These are phyloP conservation scores for Phytophthora pseudosyringae DNA, from an alignment of 352 stramenopile genomes.

Conservation along the genomic window DNA sequence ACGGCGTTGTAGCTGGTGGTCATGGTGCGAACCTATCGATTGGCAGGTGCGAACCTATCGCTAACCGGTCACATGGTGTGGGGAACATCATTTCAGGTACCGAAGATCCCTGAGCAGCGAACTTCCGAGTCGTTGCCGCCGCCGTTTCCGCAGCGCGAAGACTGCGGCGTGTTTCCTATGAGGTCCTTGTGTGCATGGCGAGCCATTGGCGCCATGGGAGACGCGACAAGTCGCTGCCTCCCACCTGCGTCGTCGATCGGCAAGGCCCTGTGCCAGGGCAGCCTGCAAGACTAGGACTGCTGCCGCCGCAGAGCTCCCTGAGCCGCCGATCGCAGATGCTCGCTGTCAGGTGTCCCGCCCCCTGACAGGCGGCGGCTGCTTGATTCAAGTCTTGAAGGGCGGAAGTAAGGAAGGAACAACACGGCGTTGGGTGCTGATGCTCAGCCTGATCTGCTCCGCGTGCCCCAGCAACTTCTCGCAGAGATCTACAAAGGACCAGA, in stretches of 20 bases:
- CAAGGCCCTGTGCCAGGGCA: slow-evolving; percentile 7
- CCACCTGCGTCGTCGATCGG: slow-evolving; percentile 8
- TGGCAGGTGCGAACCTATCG: neutral
- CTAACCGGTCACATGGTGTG: too few relatives aligned
- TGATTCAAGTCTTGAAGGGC: too few relatives aligned
- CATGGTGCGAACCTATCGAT: slow-evolving; percentile 9
- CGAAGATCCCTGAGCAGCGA: slow-evolving; percentile 1
- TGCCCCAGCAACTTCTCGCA: slow-evolving; percentile 10
- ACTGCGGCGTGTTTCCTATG: neutral
- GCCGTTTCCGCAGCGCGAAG: neutral
- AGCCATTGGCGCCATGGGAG: neutral
- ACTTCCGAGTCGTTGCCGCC: neutral
- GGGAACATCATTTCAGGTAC: too few relatives aligned
- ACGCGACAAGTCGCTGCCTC: slow-evolving; percentile 4
- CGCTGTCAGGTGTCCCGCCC: slow-evolving; percentile 2
- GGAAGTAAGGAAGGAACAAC: slow-evolving; percentile 4
- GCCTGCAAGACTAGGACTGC: neutral
- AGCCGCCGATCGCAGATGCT: slow-evolving; percentile 1
- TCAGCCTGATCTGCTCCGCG: neutral
- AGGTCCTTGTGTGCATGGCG: neutral
- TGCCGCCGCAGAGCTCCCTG: too few relatives aligned
- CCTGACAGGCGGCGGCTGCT: slow-evolving; percentile 4
- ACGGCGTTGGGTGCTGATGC: slow-evolving; percentile 9
- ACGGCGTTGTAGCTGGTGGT: slow-evolving; percentile 9
- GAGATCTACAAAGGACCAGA: slow-evolving; percentile 20